Conservation (phyloP, 2,329 filamentous ascomycete genomes). For the Chaetomiaceae sp. region DNA sequence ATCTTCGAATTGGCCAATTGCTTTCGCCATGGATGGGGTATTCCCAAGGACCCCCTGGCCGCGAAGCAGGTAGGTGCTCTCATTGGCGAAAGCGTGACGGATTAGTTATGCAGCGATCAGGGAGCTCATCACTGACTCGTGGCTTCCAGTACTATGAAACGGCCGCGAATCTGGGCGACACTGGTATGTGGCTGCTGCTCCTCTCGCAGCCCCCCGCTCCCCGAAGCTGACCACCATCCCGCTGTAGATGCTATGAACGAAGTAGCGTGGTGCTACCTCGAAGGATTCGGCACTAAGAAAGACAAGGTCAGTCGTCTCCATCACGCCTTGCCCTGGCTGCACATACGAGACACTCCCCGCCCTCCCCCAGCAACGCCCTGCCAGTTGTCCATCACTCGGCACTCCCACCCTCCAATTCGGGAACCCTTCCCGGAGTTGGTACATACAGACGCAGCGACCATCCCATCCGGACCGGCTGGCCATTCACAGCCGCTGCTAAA, state of each 20-base stretch:
- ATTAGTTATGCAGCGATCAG: too few relatives aligned
- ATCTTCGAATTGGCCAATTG: constrained; percentile 93
- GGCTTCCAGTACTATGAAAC: constrained; percentile 83
- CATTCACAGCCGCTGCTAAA: constrained; percentile 4
- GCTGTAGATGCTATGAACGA: constrained; percentile 97
- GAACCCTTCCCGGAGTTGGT: background rate
- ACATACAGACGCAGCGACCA: too few relatives aligned
- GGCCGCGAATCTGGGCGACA: constrained; percentile 91
- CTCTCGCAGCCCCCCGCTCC: background rate
- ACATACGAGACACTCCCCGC: too few relatives aligned
- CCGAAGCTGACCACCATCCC: constrained; percentile 28
- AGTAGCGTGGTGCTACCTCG: constrained; percentile 88
- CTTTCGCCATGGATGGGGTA: constrained; percentile 93
- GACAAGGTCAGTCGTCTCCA: constrained; percentile 73
- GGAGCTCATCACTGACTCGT: constrained; percentile 4
- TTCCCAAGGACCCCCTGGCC: constrained; percentile 77
- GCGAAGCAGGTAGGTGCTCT: constrained; percentile 60
- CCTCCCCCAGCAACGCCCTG: background rate
- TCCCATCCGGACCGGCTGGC: too few relatives aligned
- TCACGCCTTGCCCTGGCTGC: too few relatives aligned
- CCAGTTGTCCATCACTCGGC: constrained; percentile 12
- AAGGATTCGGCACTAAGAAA: constrained; percentile 96
- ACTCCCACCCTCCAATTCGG: background rate
- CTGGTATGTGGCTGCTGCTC: constrained; percentile 55
- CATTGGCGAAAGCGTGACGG: background rate